These are phyloP conservation scores for Haplosporangium sp. DNA, from an alignment of 371 early-diverging fungal species.

Conservation along the genomic window DNA sequence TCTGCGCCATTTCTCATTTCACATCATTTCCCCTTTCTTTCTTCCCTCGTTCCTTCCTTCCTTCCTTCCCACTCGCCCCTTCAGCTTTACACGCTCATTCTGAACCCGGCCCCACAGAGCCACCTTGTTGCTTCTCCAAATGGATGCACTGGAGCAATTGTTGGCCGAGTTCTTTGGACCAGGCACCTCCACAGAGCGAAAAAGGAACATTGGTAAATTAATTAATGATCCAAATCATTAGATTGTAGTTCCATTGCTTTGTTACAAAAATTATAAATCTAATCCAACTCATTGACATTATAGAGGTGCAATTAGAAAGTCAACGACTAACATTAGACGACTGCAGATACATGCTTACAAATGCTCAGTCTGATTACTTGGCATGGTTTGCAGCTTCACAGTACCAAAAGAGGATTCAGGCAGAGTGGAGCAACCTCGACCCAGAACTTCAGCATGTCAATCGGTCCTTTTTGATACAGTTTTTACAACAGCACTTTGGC, in stretches of 20 bases:
- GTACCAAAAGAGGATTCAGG: conserved; percentile 44
- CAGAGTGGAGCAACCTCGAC: conserved; percentile 42
- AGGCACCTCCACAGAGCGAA: conserved; percentile 40
- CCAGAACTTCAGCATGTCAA: conserved; percentile 28
- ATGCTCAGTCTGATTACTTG: conserved; percentile 41
- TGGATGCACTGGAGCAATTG: conserved; percentile 46
- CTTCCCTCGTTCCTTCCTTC: neutral
- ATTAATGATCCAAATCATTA: neutral
- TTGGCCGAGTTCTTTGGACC: conserved; percentile 52
- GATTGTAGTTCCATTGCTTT: neutral
- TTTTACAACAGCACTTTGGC: conserved; percentile 44
- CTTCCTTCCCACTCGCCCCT: neutral
- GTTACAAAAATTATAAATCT: neutral
- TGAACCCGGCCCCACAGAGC: neutral
- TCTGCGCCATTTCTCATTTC: neutral
- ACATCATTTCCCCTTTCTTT: neutral
- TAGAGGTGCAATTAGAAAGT: conserved; percentile 48
- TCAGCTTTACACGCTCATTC: neutral
- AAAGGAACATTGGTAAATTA: conserved; percentile 40
- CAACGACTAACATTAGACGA: conserved; percentile 36
- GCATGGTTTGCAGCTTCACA: conserved; percentile 52
- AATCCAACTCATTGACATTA: neutral
- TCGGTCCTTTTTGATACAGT: conserved; percentile 35
- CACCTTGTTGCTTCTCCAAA: conserved; percentile 12
- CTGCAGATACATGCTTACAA: conserved; percentile 39